Conservation (phyloP, 805 yeast species). For the Saccharomycopsis synnaedendra region DNA sequence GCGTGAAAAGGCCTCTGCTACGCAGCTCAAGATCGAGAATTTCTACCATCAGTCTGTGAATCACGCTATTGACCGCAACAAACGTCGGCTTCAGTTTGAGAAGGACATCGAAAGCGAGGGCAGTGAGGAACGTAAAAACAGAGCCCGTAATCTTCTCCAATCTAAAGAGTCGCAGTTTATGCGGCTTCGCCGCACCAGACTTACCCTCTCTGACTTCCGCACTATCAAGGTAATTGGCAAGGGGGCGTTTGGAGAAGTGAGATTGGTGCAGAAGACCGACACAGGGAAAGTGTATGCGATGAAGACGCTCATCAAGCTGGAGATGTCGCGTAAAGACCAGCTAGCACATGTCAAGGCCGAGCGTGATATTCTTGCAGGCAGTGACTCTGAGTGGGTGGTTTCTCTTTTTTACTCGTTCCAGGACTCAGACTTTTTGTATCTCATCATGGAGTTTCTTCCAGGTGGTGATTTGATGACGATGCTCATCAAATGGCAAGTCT, state of each 20-base stretch:
- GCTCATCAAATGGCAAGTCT: constrained; percentile 89
- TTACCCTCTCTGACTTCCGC: constrained; percentile 71
- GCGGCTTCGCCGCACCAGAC: constrained; percentile 73
- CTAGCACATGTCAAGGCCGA: constrained; percentile 93
- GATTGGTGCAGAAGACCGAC: constrained; percentile 86
- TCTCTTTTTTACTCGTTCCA: constrained; percentile 75
- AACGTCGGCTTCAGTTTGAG: constrained; percentile 80
- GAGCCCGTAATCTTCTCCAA: constrained; percentile 76
- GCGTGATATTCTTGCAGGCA: constrained; percentile 86
- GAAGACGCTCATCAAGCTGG: constrained; percentile 84
- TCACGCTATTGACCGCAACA: constrained; percentile 93
- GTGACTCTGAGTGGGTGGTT: constrained; percentile 84
- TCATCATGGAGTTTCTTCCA: constrained; percentile 60
- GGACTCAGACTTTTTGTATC: constrained; percentile 60
- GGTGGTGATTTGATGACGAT: constrained; percentile 55
- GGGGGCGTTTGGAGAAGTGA: constrained; percentile 97
- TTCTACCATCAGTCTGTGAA: constrained; percentile 76
- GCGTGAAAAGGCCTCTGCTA: constrained; percentile 77
- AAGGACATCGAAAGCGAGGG: constrained; percentile 61
- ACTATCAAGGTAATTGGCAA: constrained; percentile 87
- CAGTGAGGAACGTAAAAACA: constrained; percentile 73
- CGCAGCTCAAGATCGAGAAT: constrained; percentile 72
- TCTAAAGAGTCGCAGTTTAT: constrained; percentile 81
- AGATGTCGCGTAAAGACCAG: constrained; percentile 92
- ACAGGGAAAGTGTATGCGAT: constrained; percentile 88